Percentiles rank a stretch among this genome's conserved stretches.
Conservation (phyloP, 2,329 filamentous ascomycete species). For the Paecilomyces fulvus region DNA sequence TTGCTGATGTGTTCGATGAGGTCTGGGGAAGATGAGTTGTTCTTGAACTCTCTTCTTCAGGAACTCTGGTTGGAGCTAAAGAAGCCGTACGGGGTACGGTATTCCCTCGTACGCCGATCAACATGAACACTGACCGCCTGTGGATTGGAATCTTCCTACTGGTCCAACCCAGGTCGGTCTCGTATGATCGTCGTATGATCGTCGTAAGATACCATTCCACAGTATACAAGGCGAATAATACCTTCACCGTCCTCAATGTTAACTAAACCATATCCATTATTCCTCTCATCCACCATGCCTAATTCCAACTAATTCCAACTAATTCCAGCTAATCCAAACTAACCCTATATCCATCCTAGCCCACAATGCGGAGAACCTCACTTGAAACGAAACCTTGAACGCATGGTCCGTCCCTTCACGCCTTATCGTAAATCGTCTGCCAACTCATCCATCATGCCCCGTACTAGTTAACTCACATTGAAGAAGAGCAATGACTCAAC, state of each 20-base stretch:
- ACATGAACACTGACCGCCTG: neutral
- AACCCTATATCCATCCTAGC: neutral
- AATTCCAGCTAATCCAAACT: neutral
- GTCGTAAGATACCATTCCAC: neutral
- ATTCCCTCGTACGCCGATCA: too few relatives aligned
- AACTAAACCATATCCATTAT: too few relatives aligned
- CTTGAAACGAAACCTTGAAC: neutral
- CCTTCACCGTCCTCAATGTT: too few relatives aligned
- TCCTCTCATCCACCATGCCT: neutral
- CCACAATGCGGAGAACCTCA: neutral
- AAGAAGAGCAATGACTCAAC: too few relatives aligned
- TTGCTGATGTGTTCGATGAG: neutral
- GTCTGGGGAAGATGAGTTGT: neutral
- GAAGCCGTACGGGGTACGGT: too few relatives aligned
- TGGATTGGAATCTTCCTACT: neutral
- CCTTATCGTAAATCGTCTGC: neutral
- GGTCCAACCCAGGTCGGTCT: neutral
- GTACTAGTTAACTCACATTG: too few relatives aligned
- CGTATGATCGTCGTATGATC: neutral
- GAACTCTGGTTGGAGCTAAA: neutral
- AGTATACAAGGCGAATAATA: neutral
- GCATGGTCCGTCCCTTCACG: neutral
- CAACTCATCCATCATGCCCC: neutral
- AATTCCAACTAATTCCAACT: neutral
- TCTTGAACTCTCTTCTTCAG: too few relatives aligned